Conservation (phyloP, 805 yeast genomes). For the Saccharomycopsis babjevae region DNA sequence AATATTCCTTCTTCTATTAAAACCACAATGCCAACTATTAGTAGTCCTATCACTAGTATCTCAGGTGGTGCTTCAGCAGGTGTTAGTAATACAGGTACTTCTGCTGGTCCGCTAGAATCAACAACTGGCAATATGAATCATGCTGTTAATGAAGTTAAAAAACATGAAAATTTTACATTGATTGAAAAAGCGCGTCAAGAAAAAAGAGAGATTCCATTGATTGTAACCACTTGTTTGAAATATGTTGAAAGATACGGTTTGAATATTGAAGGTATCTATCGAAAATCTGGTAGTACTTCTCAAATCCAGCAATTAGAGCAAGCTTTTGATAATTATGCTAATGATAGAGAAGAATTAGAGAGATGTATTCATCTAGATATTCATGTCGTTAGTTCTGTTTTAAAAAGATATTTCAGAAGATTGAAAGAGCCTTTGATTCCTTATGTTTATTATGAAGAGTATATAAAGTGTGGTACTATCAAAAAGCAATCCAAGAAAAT, state of each 20-base stretch:
- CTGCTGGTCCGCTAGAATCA: neutral
- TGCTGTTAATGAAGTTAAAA: neutral
- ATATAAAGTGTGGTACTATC: constrained; percentile 40
- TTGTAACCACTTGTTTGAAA: constrained; percentile 58
- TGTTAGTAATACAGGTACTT: neutral
- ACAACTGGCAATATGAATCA: constrained; percentile 28
- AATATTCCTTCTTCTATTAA: neutral
- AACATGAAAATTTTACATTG: constrained; percentile 31
- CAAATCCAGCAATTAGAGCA: constrained; percentile 36
- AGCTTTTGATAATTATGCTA: constrained; percentile 25
- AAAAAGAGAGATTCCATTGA: constrained; percentile 51
- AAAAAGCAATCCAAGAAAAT: constrained; percentile 27
- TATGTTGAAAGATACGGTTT: constrained; percentile 76
- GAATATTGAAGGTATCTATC: constrained; percentile 75
- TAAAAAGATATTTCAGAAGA: constrained; percentile 78
- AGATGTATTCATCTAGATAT: constrained; percentile 45
- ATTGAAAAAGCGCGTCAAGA: constrained; percentile 57
- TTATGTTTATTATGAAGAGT: constrained; percentile 53
- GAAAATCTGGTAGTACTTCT: constrained; percentile 78
- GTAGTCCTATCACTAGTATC: constrained; percentile 2
- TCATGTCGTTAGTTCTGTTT: constrained; percentile 75
- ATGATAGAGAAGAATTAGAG: constrained; percentile 28
- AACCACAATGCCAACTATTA: neutral
- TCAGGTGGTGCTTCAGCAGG: constrained; percentile 21
- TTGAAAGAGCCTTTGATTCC: constrained; percentile 81